A percentile compares a stretch with the other conserved stretches of the same genome.
phyloP scores from a whole-genome alignment of 371 early-diverging fungal species.

The Rhizopus arrhizus region DNA sequence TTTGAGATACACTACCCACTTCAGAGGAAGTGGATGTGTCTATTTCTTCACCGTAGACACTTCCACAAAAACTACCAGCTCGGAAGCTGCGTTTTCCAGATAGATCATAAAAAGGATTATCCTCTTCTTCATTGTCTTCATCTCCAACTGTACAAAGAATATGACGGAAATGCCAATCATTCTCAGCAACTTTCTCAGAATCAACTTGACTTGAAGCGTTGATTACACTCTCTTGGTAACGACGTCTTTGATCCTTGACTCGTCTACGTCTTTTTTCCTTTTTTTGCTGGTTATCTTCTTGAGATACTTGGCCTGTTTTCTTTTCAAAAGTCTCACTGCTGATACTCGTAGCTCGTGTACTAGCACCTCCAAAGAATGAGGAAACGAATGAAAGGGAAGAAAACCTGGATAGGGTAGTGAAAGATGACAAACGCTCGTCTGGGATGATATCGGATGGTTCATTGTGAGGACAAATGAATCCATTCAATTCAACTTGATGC shows the following conservation, averaged over 20 bases:
- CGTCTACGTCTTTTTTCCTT: slow-evolving; percentile 5
- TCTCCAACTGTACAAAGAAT: background rate
- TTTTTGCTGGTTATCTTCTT: background rate
- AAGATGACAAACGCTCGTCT: background rate
- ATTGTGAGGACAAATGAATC: background rate
- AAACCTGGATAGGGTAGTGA: slow-evolving; percentile 20
- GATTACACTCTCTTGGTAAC: slow-evolving; percentile 1
- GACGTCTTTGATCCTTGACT: slow-evolving; percentile 2
- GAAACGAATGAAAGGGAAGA: background rate
- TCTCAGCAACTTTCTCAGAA: background rate
- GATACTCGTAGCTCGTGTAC: slow-evolving; percentile 25
- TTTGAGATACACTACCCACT: slow-evolving; percentile 1
- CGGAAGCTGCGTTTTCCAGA: slow-evolving; percentile 27
- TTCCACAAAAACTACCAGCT: slow-evolving; percentile 30
- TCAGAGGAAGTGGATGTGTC: slow-evolving; percentile 7
- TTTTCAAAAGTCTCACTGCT: slow-evolving; percentile 1
- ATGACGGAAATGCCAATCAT: background rate
- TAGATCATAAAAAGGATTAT: slow-evolving; percentile 27
- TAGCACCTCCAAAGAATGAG: background rate
- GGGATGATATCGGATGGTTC: background rate
- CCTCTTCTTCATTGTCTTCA: slow-evolving; percentile 5
- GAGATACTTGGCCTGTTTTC: too few relatives aligned
- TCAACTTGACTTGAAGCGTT: background rate
- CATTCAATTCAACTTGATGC: slow-evolving; percentile 11
- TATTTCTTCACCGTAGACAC: slow-evolving; percentile 20